Conservation (phyloP, 192 early-diverging fungal species). For the Coemansia sp. region DNA sequence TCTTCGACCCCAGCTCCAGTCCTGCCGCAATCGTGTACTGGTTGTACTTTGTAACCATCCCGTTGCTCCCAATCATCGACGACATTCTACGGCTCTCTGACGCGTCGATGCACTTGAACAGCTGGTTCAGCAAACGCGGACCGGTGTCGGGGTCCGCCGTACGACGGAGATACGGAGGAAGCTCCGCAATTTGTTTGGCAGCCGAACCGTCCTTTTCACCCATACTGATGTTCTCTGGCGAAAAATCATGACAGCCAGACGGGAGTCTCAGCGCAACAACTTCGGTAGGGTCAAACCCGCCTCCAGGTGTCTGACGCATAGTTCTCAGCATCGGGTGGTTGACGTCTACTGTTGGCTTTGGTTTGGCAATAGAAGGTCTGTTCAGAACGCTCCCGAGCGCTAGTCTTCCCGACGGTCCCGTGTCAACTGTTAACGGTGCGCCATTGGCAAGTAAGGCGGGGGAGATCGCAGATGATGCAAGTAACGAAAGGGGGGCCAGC, state of each 20-base stretch:
- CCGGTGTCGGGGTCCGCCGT: conserved; percentile 30
- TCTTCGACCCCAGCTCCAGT: conserved; percentile 61
- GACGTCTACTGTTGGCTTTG: conserved; percentile 17
- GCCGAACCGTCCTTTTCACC: not conserved
- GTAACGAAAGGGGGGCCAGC: not conserved
- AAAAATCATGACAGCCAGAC: conserved; percentile 14
- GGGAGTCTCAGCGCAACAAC: conserved; percentile 43
- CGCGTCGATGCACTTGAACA: conserved; percentile 61
- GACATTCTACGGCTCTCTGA: conserved; percentile 70
- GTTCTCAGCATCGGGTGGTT: conserved; percentile 51
- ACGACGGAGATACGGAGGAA: conserved; percentile 36
- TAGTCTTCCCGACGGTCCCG: not conserved
- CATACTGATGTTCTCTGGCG: not conserved
- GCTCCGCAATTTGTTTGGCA: conserved; percentile 26
- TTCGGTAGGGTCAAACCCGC: conserved; percentile 34
- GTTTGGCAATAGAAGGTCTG: not conserved
- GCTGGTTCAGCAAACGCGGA: conserved; percentile 27
- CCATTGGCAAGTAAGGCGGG: not conserved
- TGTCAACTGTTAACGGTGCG: not conserved
- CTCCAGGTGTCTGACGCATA: conserved; percentile 50
- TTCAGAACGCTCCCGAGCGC: not conserved
- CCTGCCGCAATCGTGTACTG: conserved; percentile 77
- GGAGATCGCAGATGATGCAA: not conserved
- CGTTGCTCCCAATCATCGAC: conserved; percentile 61
- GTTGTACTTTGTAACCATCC: conserved; percentile 53